A percentile compares a stretch with the other conserved stretches of the same genome.
phyloP scores from a whole-genome alignment of 768 basidiomycete species.

The Rubroboletus satanas region DNA sequence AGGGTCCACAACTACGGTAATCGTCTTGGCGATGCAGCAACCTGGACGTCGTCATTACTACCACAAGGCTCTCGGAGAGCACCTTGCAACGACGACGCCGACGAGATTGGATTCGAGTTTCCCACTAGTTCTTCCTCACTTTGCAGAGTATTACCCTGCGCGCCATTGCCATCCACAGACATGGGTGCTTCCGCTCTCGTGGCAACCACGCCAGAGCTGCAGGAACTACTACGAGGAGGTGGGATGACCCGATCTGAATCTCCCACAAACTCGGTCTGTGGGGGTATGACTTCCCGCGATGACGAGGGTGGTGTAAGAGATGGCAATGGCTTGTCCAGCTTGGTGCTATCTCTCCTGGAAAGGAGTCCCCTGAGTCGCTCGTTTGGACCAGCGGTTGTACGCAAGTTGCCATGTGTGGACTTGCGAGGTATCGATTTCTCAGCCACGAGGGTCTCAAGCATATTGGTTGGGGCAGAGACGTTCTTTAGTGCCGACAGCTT shows the following conservation, averaged over 20 bases:
- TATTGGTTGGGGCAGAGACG: slow-evolving; percentile 63
- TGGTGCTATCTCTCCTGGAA: slow-evolving; percentile 25
- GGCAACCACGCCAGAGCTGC: slow-evolving; percentile 4
- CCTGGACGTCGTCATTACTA: slow-evolving; percentile 7
- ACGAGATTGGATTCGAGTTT: slow-evolving; percentile 10
- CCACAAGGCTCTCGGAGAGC: slow-evolving; percentile 1
- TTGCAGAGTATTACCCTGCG: neutral
- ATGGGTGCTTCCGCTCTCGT: slow-evolving; percentile 3
- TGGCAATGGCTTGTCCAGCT: slow-evolving; percentile 28
- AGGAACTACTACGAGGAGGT: slow-evolving; percentile 23
- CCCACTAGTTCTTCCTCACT: slow-evolving; percentile 3
- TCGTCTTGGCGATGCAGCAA: slow-evolving; percentile 5
- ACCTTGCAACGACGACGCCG: neutral
- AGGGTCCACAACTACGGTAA: slow-evolving; percentile 9
- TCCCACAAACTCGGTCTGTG: slow-evolving; percentile 12
- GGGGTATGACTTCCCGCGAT: neutral
- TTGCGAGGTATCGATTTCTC: slow-evolving; percentile 64
- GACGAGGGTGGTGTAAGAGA: slow-evolving; percentile 23
- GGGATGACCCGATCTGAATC: slow-evolving; percentile 19
- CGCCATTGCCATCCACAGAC: slow-evolving; percentile 4
- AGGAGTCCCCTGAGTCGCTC: slow-evolving; percentile 39
- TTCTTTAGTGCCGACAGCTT: slow-evolving; percentile 74
- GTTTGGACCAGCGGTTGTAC: slow-evolving; percentile 26
- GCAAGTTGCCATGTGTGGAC: slow-evolving; percentile 24
- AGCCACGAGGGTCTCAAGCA: slow-evolving; percentile 81